Evolutionary conservation across 176 grass and related monocot genomes (phyloP).

Genomic region (Tillandsia fasciculata): DNA sequence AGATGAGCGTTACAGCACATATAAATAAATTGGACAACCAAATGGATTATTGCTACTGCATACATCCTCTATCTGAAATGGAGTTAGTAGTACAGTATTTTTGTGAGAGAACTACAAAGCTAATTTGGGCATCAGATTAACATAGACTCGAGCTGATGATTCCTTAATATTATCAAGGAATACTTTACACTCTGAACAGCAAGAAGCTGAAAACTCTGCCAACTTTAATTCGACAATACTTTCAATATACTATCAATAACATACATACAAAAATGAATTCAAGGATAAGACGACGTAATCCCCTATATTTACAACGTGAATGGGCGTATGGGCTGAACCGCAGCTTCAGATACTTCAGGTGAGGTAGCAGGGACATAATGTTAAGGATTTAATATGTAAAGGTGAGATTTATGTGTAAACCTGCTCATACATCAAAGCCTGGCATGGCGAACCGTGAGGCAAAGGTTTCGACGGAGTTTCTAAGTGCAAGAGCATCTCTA

Average conservation of each 20-base stretch:
- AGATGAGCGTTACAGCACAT: too few relatives aligned
- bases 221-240: not conserved
- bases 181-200: not conserved
- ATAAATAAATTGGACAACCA: too few relatives aligned
- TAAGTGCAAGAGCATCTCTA: conserved; percentile 38
- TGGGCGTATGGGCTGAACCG: not conserved
- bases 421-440: conserved; percentile 29
- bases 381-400: not conserved
- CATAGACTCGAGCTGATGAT: not conserved
- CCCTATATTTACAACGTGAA: not conserved
- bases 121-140: not conserved
- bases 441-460: conserved; percentile 47
- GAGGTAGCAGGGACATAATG: not conserved
- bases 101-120: not conserved
- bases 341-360: not conserved
- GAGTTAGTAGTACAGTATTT: not conserved
- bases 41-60: not conserved
- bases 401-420: not conserved
- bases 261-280: not conserved
- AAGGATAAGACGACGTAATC: not conserved
- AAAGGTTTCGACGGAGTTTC: conserved; percentile 26
- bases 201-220: not conserved
- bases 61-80: not conserved
- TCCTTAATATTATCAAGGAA: not conserved
- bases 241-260: not conserved